phyloP scores from a whole-genome alignment of 1,284 basidiomycete genomes.

The Malassezia slooffiae region DNA sequence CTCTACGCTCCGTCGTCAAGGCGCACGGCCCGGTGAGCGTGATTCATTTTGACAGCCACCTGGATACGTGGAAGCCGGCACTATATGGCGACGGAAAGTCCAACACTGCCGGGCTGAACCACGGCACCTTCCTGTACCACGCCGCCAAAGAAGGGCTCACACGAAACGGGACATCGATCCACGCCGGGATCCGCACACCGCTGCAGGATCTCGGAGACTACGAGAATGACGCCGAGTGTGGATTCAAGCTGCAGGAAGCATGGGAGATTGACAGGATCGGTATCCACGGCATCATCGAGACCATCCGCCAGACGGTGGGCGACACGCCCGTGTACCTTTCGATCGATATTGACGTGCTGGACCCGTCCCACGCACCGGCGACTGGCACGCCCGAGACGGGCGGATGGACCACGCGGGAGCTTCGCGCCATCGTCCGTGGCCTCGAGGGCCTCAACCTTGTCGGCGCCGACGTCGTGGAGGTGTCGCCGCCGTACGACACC shows the following conservation, averaged over 20 bases:
- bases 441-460: slow-evolving; percentile 59
- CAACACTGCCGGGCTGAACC: slow-evolving; percentile 11
- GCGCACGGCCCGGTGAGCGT: slow-evolving; percentile 59
- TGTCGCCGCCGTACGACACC: slow-evolving; percentile 68
- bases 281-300: slow-evolving; percentile 48
- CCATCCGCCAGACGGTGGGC: slow-evolving; percentile 55
- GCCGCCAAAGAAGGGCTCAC: slow-evolving; percentile 64
- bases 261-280: slow-evolving; percentile 47
- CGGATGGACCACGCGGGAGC: slow-evolving; percentile 66
- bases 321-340: slow-evolving; percentile 60
- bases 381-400: slow-evolving; percentile 72
- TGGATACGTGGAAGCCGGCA: slow-evolving; percentile 55
- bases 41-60: slow-evolving; percentile 69
- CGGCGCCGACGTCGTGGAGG: slow-evolving; percentile 52
- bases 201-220: slow-evolving; percentile 40
- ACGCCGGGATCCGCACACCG: slow-evolving; percentile 62
- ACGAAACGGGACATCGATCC: slow-evolving; percentile 51
- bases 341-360: slow-evolving; percentile 57
- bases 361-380: slow-evolving; percentile 65
- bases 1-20: slow-evolving; percentile 60
- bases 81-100: slow-evolving; percentile 6
- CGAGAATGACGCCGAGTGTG: slow-evolving; percentile 46
- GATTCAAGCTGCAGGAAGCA: slow-evolving; percentile 48
- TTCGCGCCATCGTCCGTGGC: slow-evolving; percentile 65
- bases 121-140: slow-evolving; percentile 50